Percentiles rank a stretch among this genome's conserved stretches.
These are phyloP conservation scores for Macrolepiota dolichaula DNA, from an alignment of 768 basidiomycete species.

Conservation along the genomic window DNA sequence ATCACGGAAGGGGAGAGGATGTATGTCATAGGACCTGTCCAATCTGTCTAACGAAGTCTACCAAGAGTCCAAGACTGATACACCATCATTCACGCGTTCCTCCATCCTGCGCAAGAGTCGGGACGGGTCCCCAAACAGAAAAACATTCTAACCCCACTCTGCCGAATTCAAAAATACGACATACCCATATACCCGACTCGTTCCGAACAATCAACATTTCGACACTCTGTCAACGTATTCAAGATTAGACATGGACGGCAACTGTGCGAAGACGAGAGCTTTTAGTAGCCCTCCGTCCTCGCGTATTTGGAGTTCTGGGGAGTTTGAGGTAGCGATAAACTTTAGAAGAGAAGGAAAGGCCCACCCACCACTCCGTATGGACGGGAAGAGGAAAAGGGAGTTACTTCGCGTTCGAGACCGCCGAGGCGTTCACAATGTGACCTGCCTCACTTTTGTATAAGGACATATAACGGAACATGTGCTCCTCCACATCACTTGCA, in stretches of 20 bases:
- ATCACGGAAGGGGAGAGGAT: not conserved
- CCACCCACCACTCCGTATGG: not conserved
- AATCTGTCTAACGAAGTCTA: not conserved
- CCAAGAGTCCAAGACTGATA: not conserved
- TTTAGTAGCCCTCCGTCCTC: not conserved
- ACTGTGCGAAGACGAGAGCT: not conserved
- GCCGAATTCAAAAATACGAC: not conserved
- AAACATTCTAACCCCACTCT: not conserved
- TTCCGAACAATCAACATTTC: not conserved
- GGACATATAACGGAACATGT: not conserved
- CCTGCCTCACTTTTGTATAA: not conserved
- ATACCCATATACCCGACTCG: not conserved
- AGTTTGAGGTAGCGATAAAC: not conserved
- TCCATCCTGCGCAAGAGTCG: constrained; percentile 10
- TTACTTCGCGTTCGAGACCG: not conserved
- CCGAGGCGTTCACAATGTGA: not conserved
- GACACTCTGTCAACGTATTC: not conserved
- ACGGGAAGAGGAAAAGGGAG: too few species aligned
- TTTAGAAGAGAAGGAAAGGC: not conserved
- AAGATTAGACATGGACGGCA: not conserved
- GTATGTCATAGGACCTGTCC: constrained; percentile 5
- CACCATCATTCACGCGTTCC: constrained; percentile 4
- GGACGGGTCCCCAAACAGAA: constrained; percentile 5
- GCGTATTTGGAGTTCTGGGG: not conserved
- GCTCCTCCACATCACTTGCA: not conserved